Percentiles rank a stretch among this genome's conserved stretches.
Evolutionary conservation across 768 basidiomycete genomes (phyloP).

Genomic region (Suillus variegatus): DNA sequence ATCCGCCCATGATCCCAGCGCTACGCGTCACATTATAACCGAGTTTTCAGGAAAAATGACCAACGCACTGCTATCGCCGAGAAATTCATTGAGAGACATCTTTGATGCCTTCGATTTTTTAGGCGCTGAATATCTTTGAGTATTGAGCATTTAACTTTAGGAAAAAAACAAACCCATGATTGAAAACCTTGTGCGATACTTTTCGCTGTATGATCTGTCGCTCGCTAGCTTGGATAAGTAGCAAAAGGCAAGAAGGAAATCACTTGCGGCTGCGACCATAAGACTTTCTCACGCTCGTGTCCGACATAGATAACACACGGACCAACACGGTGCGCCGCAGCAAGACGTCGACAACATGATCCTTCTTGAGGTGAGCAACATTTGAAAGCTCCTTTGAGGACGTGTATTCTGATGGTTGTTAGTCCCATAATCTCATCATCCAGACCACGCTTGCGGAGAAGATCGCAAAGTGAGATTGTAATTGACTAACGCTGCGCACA

Average conservation of each 20-base stretch:
- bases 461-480: conserved; percentile 67
- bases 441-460: conserved; percentile 88
- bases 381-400: neutral
- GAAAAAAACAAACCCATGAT: conserved; percentile 27
- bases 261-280: conserved; percentile 9
- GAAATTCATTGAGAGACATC: conserved; percentile 90
- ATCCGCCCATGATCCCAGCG: conserved; percentile 96
- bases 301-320: conserved; percentile 9
- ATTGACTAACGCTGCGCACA: conserved; percentile 8
- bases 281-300: conserved; percentile 28
- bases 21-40: conserved; percentile 40
- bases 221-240: conserved; percentile 18
- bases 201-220: conserved; percentile 11
- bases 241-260: conserved; percentile 22
- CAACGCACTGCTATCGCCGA: conserved; percentile 78
- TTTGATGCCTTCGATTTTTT: conserved; percentile 86
- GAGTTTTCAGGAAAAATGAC: conserved; percentile 15
- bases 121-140: conserved; percentile 56
- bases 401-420: conserved; percentile 9
- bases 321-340: conserved; percentile 4
- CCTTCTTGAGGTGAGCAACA: conserved; percentile 68
- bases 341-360: conserved; percentile 54
- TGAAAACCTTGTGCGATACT: conserved; percentile 17
- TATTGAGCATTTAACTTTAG: neutral
- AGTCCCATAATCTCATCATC: conserved; percentile 94